These are phyloP conservation scores for maize (Zea mays) DNA, from an alignment of 176 grass and related monocot species.

Conservation along the genomic window Zm-B73-REFERENCE-NAM-5.0 NC_050099.1:169170001-169170500, in stretches of 20 bases:
- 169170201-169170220: not conserved
- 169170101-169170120: too few relatives aligned
- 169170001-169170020: too few relatives aligned
- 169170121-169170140: too few relatives aligned
- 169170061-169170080: too few relatives aligned
- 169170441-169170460: not conserved
- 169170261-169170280: not conserved
- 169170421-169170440: not conserved
- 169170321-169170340: not conserved
- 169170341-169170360: not conserved
- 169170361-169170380: not conserved
- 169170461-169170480: not conserved
- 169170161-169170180: not conserved
- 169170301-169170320: not conserved
- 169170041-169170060: too few relatives aligned
- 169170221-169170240: not conserved
- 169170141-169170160: too few relatives aligned
- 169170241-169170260: not conserved
- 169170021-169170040: too few relatives aligned
- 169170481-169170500: conserved; percentile 6
- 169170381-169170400: not conserved
- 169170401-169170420: not conserved
- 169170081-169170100: too few relatives aligned
- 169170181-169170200: not conserved
- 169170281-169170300: not conserved